Conservation (phyloP, 169 alveolate genomes). For the Plasmodium cynomolgi region DNA sequence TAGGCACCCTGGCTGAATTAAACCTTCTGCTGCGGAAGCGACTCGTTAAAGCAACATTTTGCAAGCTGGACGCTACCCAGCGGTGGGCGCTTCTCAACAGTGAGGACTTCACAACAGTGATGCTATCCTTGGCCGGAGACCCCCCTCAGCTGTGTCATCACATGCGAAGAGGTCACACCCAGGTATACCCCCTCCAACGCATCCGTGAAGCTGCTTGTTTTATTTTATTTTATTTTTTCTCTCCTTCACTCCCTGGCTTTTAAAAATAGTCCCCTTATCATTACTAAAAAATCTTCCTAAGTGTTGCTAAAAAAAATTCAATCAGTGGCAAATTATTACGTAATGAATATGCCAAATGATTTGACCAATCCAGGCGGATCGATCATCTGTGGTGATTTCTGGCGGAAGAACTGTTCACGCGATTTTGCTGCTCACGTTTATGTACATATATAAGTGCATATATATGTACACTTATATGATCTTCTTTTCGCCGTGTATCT, state of each 20-base stretch:
- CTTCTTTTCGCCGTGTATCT: background rate
- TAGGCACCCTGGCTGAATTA: background rate
- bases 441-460: background rate
- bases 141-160: background rate
- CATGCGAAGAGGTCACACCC: background rate
- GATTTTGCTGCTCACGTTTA: background rate
- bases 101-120: background rate
- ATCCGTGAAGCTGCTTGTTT: background rate
- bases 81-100: background rate
- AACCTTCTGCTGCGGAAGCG: background rate
- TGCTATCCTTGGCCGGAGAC: background rate
- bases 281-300: background rate
- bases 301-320: background rate
- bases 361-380: background rate
- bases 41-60: background rate
- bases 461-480: background rate
- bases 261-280: background rate
- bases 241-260: background rate
- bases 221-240: background rate
- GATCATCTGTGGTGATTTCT: background rate
- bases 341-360: background rate
- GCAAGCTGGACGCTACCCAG: background rate
- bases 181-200: background rate
- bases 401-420: background rate
- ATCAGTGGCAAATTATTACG: background rate